Base-by-base conservation (phyloP, 345 rosid genomes). In the Eutrema yunnanense region DNA sequence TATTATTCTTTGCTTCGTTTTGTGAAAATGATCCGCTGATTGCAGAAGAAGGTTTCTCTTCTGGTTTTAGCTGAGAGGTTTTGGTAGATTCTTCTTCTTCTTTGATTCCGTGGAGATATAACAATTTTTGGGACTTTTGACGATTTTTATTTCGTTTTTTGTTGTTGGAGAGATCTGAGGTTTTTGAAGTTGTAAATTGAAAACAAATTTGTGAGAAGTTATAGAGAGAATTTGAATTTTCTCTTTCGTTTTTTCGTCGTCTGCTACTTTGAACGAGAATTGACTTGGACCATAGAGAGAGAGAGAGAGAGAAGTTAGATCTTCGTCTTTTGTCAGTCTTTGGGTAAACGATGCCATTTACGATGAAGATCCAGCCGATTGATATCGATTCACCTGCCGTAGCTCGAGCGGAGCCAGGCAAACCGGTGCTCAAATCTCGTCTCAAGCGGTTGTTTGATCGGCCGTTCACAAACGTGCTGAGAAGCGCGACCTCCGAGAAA, bases 361-460 rank as follows among this genome's bases (percentile, higher is more conserved):
- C 80, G 71, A 88, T 88, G 86, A 89, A 89, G 88, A 81, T 89
- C 83, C 86, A 87, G 50, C 96, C 96, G 29, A 78, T 86, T 50
- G 87, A 87, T 71, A 74, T 78, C 72, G 82, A 84, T 58, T 76
- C 78, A 14, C 75, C 61, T 27, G 48, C 78, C 12, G 70, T 64
- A 32, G 33, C 77, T 43, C 75, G 86, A 62, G 41, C 81, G 8
- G 96, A 89, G 41, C 38, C 74, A 37, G 76, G 66, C 19, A 89
- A 89, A 78, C 90, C 86, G 33, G 87, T 87, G 9, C 81, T 86
- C 62, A 89, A 82, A 80, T 84, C 90, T 43, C 83, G 87, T 44
- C 87, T 89, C 65, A 83, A 84, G 71, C 82, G 92, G 50, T 78
- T 87, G 67, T 89, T 89, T 51, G 96, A 89, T 65, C 84, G 84